A percentile compares a stretch with the other conserved stretches of the same genome.
Conservation (phyloP, 2,329 filamentous ascomycete species). For the Cladosporium sp. region DNA sequence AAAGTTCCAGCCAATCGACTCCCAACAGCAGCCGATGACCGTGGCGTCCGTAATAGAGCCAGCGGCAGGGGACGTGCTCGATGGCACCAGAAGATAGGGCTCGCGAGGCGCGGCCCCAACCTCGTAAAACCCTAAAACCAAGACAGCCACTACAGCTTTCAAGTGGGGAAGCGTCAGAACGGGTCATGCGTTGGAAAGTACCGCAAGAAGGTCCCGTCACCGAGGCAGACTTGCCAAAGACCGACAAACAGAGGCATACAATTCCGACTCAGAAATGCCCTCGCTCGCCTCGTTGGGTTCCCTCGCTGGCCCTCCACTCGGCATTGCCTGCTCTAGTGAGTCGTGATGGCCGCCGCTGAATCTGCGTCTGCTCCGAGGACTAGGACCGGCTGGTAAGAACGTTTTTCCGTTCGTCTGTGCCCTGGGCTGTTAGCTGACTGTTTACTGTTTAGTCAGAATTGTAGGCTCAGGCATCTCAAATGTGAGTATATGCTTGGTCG, state of each 20-base stretch:
- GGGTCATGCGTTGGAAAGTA: constrained; percentile 5
- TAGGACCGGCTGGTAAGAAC: constrained; percentile 31
- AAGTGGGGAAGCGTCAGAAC: constrained; percentile 2
- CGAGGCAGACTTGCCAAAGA: constrained; percentile 17
- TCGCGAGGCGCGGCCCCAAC: not conserved
- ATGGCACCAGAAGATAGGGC: constrained; percentile 1
- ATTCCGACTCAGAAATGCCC: constrained; percentile 13
- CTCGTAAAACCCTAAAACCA: constrained; percentile 2
- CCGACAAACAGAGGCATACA: constrained; percentile 14
- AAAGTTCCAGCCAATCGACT: not conserved
- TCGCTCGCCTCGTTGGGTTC: constrained; percentile 1
- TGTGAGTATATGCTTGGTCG: constrained; percentile 20
- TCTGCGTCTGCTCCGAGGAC: constrained; percentile 23
- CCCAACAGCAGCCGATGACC: not conserved
- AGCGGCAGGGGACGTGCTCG: not conserved
- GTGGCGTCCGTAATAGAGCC: not conserved
- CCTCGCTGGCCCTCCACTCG: constrained; percentile 7
- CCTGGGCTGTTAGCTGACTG: constrained; percentile 6
- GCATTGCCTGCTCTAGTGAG: constrained; percentile 17
- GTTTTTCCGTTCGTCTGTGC: not conserved
- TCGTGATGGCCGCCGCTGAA: constrained; percentile 4
- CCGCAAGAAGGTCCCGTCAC: constrained; percentile 10
- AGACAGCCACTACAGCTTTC: not conserved
- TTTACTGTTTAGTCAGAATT: constrained; percentile 27
- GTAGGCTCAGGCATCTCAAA: constrained; percentile 33